Evolutionary conservation across 2,329 filamentous ascomycete genomes (phyloP), one percentile per base, ranked within the genome.

Genomic region (Beauveria scarabaeidicola): DNA sequence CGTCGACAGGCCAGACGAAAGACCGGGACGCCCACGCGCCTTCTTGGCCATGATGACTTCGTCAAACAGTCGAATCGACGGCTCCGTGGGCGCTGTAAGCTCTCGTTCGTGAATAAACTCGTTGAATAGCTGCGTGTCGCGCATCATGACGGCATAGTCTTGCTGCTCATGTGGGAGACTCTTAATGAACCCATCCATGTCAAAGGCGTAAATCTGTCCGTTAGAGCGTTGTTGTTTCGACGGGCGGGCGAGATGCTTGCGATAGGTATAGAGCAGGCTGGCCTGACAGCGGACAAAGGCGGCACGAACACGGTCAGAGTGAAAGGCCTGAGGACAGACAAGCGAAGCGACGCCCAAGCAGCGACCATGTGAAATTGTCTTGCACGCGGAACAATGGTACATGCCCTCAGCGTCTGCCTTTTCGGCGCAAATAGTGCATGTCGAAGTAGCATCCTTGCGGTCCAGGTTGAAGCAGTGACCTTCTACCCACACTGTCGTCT

Each of bases 81-180:
- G 81, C 63, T 89, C 81, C 8, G 83, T 79, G 0, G 83, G 72
- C 2, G 83, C 77, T 8, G 80, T 83, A 23, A 78, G 84, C 73
- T 94, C 90, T 50, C 90, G 84, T 66, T 91, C 88, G 67, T 93
- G 88, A 63, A 94, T 89, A 71, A 94, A 94, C 70, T 93, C 89
- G 65, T 91, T 91, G 70, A 92, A 91, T 52, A 67, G 81, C 77
- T 87, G 84, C 19, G 84, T 87, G 63, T 87, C 83, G 65, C 81
- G 80, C 77, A 87, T 78, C 82, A 86, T 85, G 19, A 70, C 72
- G 19, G 79, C 78, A 67, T 87, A 87, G 63, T 86, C 83, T 63
- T 87, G 83, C 68, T 87, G 84, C 61, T 87, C 84, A 63, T 84
- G 78, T 3, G 84, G 84, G 63, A 87, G 76, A 69, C 82, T 85